Base-by-base conservation (phyloP, 108 stramenopile genomes). In the Nitzschia palea region DNA sequence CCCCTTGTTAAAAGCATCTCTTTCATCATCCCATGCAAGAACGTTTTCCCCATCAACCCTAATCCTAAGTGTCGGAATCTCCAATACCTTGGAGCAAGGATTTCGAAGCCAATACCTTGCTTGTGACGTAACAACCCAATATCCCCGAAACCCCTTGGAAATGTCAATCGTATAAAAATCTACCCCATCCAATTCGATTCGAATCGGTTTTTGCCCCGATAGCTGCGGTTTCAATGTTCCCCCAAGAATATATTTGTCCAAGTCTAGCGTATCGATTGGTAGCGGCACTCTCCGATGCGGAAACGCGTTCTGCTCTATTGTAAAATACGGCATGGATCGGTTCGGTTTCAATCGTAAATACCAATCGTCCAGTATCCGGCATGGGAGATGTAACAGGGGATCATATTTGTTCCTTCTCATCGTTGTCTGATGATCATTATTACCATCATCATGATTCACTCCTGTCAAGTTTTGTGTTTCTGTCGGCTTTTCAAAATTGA, bases 31-130 rank as follows among this genome's bases (percentile, higher is more conserved):
- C 15, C 22, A 12, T 8, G 47, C 47, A 5, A 4, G 12, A 31
- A 33, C 8, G 33, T 33, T 2, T 56, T 56, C 31, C 29, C 55
- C 55, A 17, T 32, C 55, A 6, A 56, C 1, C 14, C 32, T 12
- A 31, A 56, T 17, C 20, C 4, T 56, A 3, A 55, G 5, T 9
- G 27, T 29, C 17, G 54, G 54, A 17, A 55, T 26, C 4, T 23
- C 30, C 3, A 55, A 28, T 31, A 32, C 31, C 17, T 55, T 55
- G 22, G 54, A 55, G 17, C 54, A 55, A 31, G 59, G 59, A 40
- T 60, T 40, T 9, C 43, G 40, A 37, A 60, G 37, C 59, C 59
- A 60, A 43, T 60, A 60, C 40, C 22, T 40, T 23, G 59, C 59
- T 3, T 37, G n/a, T 17, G 40, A 0, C 2, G 59, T 60, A 32